phyloP scores from a whole-genome alignment of 805 yeast species.

The Candida sakaeoensis region DNA sequence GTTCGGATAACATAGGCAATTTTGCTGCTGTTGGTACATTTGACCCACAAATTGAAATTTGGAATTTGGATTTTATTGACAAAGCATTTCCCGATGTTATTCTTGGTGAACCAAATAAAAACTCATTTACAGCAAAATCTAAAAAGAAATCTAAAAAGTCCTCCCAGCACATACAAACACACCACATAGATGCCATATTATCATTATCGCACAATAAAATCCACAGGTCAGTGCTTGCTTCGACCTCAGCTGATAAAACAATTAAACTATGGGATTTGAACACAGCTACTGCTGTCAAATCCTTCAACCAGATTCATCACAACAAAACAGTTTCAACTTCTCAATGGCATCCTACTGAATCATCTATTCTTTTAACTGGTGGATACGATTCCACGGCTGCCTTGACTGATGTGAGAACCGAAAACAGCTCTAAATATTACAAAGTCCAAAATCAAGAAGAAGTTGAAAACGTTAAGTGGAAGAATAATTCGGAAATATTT shows the following conservation, averaged over 20 bases:
- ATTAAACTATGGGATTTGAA: conserved; percentile 93
- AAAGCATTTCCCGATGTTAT: conserved; percentile 93
- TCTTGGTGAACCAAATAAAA: conserved; percentile 67
- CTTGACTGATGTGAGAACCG: conserved; percentile 79
- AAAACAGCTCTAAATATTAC: conserved; percentile 60
- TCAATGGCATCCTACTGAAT: conserved; percentile 74
- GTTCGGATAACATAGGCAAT: conserved; percentile 62
- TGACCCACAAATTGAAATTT: conserved; percentile 94
- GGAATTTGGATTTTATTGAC: conserved; percentile 92
- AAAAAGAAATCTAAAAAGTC: conserved; percentile 46
- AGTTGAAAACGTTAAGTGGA: conserved; percentile 80
- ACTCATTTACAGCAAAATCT: conserved; percentile 34
- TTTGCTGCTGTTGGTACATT: conserved; percentile 96
- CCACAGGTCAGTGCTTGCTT: conserved; percentile 82
- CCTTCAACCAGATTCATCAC: conserved; percentile 67
- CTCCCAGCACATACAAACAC: conserved; percentile 56
- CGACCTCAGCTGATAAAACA: conserved; percentile 93
- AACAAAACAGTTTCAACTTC: conserved; percentile 80
- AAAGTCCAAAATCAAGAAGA: conserved; percentile 68
- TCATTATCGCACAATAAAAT: conserved; percentile 77
- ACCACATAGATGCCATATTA: conserved; percentile 92
- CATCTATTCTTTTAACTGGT: conserved; percentile 75
- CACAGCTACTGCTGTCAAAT: conserved; percentile 70
- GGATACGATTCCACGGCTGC: conserved; percentile 88
- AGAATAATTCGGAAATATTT: conserved; percentile 51